Conservation (phyloP, 345 rosid species). For the Kernera saxatilis region DNA sequence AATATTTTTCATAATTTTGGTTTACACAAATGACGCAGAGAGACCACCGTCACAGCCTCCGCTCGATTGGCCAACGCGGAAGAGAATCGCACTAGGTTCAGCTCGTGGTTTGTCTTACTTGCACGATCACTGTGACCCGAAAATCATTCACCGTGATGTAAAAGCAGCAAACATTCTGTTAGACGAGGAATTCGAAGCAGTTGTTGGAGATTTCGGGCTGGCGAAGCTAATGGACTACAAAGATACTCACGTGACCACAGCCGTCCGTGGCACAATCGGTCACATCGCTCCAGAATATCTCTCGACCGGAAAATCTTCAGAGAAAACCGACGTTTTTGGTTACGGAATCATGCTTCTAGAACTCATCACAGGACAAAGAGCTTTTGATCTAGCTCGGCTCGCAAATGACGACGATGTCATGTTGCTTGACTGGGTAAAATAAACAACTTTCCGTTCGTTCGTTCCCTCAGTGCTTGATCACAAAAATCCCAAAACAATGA, state of each 20-base stretch:
- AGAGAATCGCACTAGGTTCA: slow-evolving; percentile 86
- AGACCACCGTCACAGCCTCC: slow-evolving; percentile 83
- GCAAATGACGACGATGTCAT: slow-evolving; percentile 97
- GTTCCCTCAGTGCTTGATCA: background rate
- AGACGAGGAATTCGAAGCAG: slow-evolving; percentile 97
- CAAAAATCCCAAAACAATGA: background rate
- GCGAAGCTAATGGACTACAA: slow-evolving; percentile 99
- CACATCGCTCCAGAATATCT: slow-evolving; percentile 98
- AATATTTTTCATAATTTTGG: background rate
- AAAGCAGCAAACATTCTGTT: slow-evolving; percentile 95
- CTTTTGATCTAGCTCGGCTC: slow-evolving; percentile 94
- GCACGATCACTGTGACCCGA: slow-evolving; percentile 98
- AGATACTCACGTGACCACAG: slow-evolving; percentile 96
- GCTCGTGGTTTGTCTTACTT: slow-evolving; percentile 94
- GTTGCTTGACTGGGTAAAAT: slow-evolving; percentile 93
- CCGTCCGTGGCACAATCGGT: slow-evolving; percentile 95
- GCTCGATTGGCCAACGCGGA: slow-evolving; percentile 84
- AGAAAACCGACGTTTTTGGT: slow-evolving; percentile 96
- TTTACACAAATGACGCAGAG: slow-evolving; percentile 38
- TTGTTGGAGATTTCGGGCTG: slow-evolving; percentile 94
- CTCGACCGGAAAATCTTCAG: slow-evolving; percentile 93
- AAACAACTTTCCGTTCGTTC: background rate
- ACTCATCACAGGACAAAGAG: slow-evolving; percentile 93
- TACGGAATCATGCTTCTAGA: slow-evolving; percentile 97
- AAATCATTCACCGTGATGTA: slow-evolving; percentile 96